Base-by-base conservation (phyloP, 805 yeast species). In the Kuraishia hungarica region DNA sequence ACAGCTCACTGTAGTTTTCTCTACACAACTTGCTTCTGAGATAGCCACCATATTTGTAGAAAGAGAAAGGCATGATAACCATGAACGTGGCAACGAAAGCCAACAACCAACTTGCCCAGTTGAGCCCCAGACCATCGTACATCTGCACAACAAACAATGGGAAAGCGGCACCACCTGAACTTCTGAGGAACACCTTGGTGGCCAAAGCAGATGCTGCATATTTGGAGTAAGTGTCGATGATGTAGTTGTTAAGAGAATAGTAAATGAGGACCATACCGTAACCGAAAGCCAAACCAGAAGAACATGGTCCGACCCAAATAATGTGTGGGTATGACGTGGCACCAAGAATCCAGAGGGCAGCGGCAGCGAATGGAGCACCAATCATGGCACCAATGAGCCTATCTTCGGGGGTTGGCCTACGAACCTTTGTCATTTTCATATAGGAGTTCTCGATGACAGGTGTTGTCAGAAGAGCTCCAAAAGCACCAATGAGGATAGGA, bases 401-500 rank as follows among this genome's bases (percentile, higher is more conserved):
- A 70, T 87, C 94, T 69, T 87, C 96, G 2, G 96, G 96, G 6
- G 82, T 79, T 51, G 92, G 86, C 24, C 67, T 73, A 70, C 92
- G 78, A 57, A 67, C 71, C 58, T 78, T 72, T 53, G 81, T 69
- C 66, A 84, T 62, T 43, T 70, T 69, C 54, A 76, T 68, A 67
- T 90, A 91, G 57, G 70, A 65, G 59, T 72, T 77, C 68, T 91
- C 97, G 59, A 90, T 69, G 46, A 81, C 62, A 23, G 92, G 90
- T 2, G 97, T 90, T n/a, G 89, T 82, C 7, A 73, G 61, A 39
- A 91, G 73, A 0, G 96, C 96, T 48, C 83, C 69, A 17, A 74
- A 69, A 0, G 97, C 97, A 60, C 97, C 97, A 57, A 91, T 89
- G 59, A 91, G 72, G 64, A 91, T 91, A 23, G 97, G 97, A 63